Conservation (phyloP, 2,329 filamentous ascomycete species). For the Hypoxylon sp. region DNA sequence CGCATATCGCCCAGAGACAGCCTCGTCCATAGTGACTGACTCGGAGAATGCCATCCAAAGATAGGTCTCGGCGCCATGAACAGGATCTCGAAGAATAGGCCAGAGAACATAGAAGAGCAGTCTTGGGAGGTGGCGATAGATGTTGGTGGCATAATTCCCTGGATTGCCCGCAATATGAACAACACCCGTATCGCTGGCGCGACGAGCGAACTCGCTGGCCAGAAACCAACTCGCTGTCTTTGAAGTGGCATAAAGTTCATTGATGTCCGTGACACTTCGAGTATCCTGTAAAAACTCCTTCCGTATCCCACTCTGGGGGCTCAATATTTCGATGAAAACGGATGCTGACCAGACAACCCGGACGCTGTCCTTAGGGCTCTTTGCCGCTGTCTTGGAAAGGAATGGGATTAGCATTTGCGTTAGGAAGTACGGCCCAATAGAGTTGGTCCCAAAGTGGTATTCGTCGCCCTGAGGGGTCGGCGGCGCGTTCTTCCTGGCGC, state of each 20-base stretch:
- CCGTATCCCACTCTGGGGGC: constrained; percentile 38
- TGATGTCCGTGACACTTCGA: constrained; percentile 20
- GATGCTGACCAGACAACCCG: constrained; percentile 43
- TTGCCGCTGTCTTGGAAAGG: constrained; percentile 34
- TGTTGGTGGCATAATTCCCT: constrained; percentile 37
- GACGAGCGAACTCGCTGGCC: constrained; percentile 40
- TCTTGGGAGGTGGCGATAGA: constrained; percentile 25
- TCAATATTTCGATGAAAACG: constrained; percentile 39
- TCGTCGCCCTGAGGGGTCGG: constrained; percentile 39
- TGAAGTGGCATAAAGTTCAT: constrained; percentile 40
- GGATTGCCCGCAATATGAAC: constrained; percentile 38
- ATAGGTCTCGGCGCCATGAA: constrained; percentile 37
- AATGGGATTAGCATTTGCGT: constrained; percentile 39
- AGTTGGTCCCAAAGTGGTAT: constrained; percentile 43
- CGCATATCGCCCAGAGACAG: constrained; percentile 38
- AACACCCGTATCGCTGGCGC: constrained; percentile 9
- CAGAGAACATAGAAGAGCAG: constrained; percentile 20
- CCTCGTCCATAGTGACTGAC: constrained; percentile 35
- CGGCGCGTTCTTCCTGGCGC: constrained; percentile 38
- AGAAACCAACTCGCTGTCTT: constrained; percentile 44
- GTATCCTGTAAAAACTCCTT: constrained; percentile 34
- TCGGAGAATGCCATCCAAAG: constrained; percentile 41
- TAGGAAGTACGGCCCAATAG: constrained; percentile 37
- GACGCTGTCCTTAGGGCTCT: constrained; percentile 28
- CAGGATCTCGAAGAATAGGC: constrained; percentile 22